Evolutionary conservation across 2,329 filamentous ascomycete genomes (phyloP), one percentile per base, ranked within the genome.

Genomic region (Colletotrichum sp.): DNA sequence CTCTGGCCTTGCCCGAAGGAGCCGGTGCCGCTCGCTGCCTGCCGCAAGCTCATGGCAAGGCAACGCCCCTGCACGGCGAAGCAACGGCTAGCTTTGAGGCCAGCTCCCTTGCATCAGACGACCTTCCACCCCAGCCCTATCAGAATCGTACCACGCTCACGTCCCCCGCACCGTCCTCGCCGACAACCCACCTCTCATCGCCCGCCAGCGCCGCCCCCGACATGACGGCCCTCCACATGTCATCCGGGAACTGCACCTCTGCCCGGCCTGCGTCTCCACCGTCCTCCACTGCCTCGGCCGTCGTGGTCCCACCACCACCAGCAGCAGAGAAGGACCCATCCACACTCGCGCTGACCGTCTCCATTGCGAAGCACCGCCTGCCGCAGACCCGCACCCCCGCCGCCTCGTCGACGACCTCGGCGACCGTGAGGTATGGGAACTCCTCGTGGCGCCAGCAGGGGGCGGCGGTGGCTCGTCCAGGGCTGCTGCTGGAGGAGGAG

Each of bases 141-240:
- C 79, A 88, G 76, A 93, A 93, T 71, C 87, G 82, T 74, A 90
- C 83, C 71, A 93, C 82, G 1, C 90, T 89, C 61, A 93, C 81
- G 75, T 87, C 85, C 36, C 89, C 86, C 10, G 84, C 80, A 2
- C 78, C 77, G 79, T 91, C 91, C 82, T 93, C 90, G 1, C 92
- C 92, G 13, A 93, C 82, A n/a, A 93, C 69, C 87, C 91, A 93
- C 71, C 90, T 83, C 81, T 93, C 92, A 76, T 92, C 90, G 2
- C 91, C 92, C 43, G 83, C 87, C 18, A 93, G 89, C 75, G 86
- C 86, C 1, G 90, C 91, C 78, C 87, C 89, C 2, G 81, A 86
- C 63, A 90, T 82, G 38, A 93, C 80, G 79, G 89, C 84, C 24
- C 81, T 80, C 84, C 88, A 90, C 67, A 90, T 82, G 7, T 83